Evolutionary conservation across 73 alveolate species (phyloP), one percentile per base, ranked within the genome.

Genomic region (Blepharisma japonicum): DNA sequence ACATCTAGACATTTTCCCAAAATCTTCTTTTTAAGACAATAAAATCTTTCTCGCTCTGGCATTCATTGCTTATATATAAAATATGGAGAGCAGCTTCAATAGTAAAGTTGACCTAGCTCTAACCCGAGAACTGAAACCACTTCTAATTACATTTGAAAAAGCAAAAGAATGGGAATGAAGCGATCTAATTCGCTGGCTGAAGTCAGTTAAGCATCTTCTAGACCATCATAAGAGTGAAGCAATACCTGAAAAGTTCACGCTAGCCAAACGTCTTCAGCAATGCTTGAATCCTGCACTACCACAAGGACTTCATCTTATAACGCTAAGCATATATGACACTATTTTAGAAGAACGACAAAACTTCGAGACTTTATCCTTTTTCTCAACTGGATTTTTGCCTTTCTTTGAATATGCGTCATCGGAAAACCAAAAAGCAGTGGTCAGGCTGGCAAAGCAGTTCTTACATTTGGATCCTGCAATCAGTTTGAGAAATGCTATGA

Each of bases 161-260:
- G 39, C 74, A n/a, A 61, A 61, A 61, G 74, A 61, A 25, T 61
- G 74, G 74, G 74, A 61, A 25, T 61, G 74, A 39, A 61, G 74
- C 23, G 74, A 61, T 39, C 47, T 61, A 11, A 25, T 61, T 9
- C 39, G 23, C 49, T 61, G 74, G 74, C 11, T 61, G 11, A 61
- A 61, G 14, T 14, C 14, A 25, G 74, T 61, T 61, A 14, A 61
- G 11, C n/a, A 8, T 11, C 38, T 61, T 2, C 47, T 61, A 20
- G 74, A 61, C 11, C 47, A 39, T 14, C 47, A 14, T 25, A 61
- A n/a, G 18, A 18, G 74, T 39, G 50, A 61, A 25, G 27, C n/a
- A 53, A 14, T 61, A 8, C 74, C 38, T 18, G 74, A 61, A 25
- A 25, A 14, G 18, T 9, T 61, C 4, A 61, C 74, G 18, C 47